Conservation (phyloP, 805 yeast genomes). For the Cyberlindnera xishuangbannaensis region DNA sequence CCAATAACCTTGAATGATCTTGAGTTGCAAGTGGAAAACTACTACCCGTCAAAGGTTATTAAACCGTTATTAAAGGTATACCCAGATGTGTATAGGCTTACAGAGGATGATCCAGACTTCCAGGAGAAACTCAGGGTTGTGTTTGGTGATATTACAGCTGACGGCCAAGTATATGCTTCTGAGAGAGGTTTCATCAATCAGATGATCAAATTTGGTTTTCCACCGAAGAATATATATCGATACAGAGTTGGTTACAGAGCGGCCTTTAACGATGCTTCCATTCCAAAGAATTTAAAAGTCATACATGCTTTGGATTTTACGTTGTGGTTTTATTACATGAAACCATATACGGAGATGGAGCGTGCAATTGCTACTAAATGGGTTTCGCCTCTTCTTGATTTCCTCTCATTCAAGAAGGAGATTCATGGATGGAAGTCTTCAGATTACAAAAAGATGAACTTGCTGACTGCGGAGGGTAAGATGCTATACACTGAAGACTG, state of each 20-base stretch:
- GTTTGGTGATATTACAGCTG: conserved; percentile 33
- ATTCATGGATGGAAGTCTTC: conserved; percentile 28
- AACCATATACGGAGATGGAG: conserved; percentile 26
- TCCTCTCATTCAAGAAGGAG: conserved; percentile 23
- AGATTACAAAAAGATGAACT: conserved; percentile 23
- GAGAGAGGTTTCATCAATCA: conserved; percentile 32
- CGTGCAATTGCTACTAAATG: conserved; percentile 19
- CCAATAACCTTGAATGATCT: conserved; percentile 27
- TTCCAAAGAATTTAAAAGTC: conserved; percentile 25
- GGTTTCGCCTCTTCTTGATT: conserved; percentile 28
- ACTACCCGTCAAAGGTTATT: conserved; percentile 29
- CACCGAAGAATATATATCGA: conserved; percentile 25
- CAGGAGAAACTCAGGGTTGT: conserved; percentile 18
- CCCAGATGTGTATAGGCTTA: conserved; percentile 13
- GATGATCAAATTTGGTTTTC: conserved; percentile 21
- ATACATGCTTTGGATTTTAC: conserved; percentile 33
- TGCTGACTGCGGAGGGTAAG: conserved; percentile 28
- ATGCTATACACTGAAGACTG: conserved; percentile 26
- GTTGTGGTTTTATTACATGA: conserved; percentile 30
- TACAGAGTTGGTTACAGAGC: conserved; percentile 29
- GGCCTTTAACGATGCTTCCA: conserved; percentile 18
- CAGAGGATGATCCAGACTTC: conserved; percentile 16
- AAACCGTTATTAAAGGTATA: conserved; percentile 25
- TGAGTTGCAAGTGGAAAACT: conserved; percentile 29
- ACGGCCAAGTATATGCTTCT: conserved; percentile 35